Conservation (phyloP, 768 basidiomycete species). For the Mycena vitilis region DNA sequence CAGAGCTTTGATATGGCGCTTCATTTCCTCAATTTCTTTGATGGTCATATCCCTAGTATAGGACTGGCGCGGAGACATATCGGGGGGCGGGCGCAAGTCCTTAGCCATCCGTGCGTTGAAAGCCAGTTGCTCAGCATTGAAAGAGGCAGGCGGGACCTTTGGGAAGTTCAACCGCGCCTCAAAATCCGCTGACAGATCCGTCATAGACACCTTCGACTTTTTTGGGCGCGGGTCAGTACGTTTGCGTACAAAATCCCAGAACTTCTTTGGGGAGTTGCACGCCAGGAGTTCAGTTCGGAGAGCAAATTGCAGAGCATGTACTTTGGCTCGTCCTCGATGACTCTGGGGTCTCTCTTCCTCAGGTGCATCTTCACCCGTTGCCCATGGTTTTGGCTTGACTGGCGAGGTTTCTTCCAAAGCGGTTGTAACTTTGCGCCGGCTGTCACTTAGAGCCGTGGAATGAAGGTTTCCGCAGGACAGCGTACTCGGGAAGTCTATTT, state of each 20-base stretch:
- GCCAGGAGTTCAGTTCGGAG: neutral
- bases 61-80: neutral
- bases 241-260: too few species aligned
- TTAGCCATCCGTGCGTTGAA: slow-evolving; percentile 7
- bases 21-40: too few species aligned
- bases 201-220: neutral
- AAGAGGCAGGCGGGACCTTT: neutral
- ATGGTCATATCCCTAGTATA: neutral
- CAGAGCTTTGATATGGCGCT: too few species aligned
- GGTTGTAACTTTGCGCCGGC: slow-evolving; percentile 5
- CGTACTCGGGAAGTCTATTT: too few species aligned
- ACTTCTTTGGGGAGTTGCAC: too few species aligned
- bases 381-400: neutral
- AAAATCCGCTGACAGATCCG: neutral
- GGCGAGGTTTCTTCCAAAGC: slow-evolving; percentile 8
- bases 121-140: neutral
- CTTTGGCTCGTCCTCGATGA: slow-evolving; percentile 20
- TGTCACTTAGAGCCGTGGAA: too few species aligned
- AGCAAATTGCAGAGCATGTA: slow-evolving; percentile 8
- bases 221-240: neutral
- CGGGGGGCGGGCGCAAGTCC: neutral
- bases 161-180: slow-evolving; percentile 8
- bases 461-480: neutral
- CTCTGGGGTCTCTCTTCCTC: neutral
- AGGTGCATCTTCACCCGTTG: neutral